These are phyloP conservation scores for Lactarius quietus DNA, from an alignment of 768 basidiomycete genomes.

Conservation along the genomic window DNA sequence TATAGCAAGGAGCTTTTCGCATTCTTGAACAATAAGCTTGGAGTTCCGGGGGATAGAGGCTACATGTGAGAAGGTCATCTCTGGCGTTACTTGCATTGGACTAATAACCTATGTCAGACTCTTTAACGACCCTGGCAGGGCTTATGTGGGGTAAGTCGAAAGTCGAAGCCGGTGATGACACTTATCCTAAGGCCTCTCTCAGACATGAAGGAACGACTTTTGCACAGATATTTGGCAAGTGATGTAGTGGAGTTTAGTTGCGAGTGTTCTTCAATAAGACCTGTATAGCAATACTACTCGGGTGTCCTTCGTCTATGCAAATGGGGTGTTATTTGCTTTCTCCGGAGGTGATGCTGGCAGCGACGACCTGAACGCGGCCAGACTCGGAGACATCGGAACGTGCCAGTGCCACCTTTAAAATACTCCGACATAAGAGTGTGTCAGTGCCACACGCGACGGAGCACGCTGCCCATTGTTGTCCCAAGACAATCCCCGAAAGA, in stretches of 20 bases:
- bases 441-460: too few relatives aligned
- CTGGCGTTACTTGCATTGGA: not conserved
- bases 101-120: conserved; percentile 29
- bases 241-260: not conserved
- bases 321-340: too few relatives aligned
- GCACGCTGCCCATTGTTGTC: too few relatives aligned
- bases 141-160: conserved; percentile 44
- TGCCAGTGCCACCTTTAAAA: too few relatives aligned
- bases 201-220: conserved; percentile 47
- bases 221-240: conserved; percentile 39
- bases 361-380: too few relatives aligned
- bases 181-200: not conserved
- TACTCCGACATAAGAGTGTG: too few relatives aligned
- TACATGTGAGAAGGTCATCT: conserved; percentile 47
- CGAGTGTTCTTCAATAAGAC: too few relatives aligned
- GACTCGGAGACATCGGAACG: too few relatives aligned
- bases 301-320: too few relatives aligned
- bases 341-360: too few relatives aligned
- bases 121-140: conserved; percentile 53
- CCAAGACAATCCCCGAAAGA: too few relatives aligned
- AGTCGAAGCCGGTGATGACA: not conserved
- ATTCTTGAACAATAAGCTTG: conserved; percentile 54
- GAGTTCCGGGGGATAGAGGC: conserved; percentile 48
- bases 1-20: conserved; percentile 56
- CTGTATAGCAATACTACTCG: too few relatives aligned